These are phyloP conservation scores for Plicaturopsis crispa DNA, from an alignment of 768 basidiomycete genomes.

Conservation along the genomic window DNA sequence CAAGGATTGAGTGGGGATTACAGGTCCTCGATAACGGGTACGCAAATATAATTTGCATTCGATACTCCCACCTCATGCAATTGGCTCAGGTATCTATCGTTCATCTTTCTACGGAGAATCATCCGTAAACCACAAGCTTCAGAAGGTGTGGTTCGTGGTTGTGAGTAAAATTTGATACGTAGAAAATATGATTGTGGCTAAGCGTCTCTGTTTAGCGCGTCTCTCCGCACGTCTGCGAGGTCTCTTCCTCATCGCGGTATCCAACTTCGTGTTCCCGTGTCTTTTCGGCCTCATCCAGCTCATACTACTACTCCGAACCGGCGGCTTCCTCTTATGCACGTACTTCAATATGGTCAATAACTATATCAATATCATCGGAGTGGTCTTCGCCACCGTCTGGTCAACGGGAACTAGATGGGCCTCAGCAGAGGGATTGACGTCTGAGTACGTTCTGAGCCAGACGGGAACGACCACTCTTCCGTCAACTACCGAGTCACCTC, in stretches of 20 bases:
- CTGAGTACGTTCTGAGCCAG: too few relatives aligned
- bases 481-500: too few relatives aligned
- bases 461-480: too few relatives aligned
- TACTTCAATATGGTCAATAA: conserved; percentile 17
- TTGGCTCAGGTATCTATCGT: conserved; percentile 16
- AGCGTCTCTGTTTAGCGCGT: too few relatives aligned
- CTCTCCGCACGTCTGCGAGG: conserved; percentile 18
- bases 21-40: conserved; percentile 27
- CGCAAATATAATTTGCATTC: background rate
- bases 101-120: conserved; percentile 19
- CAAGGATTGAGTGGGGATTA: conserved; percentile 23
- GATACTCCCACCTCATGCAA: too few relatives aligned
- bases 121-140: conserved; percentile 7
- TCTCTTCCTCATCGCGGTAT: conserved; percentile 26
- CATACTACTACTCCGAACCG: too few relatives aligned
- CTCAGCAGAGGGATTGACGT: too few relatives aligned
- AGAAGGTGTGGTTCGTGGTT: too few relatives aligned
- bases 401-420: too few relatives aligned
- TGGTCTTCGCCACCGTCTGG: conserved; percentile 30
- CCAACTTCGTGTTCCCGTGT: conserved; percentile 31
- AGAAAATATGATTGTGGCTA: too few relatives aligned
- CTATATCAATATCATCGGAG: conserved; percentile 25
- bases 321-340: too few relatives aligned
- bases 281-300: conserved; percentile 26
- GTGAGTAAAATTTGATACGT: too few relatives aligned